Conservation (phyloP, 2,329 filamentous ascomycete genomes). For the Endothia cerciana region DNA sequence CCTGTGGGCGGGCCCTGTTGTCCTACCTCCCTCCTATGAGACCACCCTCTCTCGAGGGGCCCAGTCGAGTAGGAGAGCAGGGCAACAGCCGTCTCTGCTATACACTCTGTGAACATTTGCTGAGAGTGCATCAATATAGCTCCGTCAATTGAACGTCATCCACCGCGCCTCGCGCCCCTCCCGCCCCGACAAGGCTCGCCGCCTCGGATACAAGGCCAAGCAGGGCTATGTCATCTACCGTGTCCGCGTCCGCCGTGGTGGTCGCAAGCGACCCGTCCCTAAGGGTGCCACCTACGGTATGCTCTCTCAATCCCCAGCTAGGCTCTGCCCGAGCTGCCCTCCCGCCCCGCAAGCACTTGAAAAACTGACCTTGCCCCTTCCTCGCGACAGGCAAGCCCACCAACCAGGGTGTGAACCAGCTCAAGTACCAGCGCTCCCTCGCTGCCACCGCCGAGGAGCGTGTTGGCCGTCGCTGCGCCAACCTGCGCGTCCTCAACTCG, state of each 20-base stretch:
- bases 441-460: constrained; percentile 98
- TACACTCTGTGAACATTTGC: constrained; percentile 99
- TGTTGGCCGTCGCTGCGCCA: constrained; percentile 98
- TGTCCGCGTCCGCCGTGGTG: constrained; percentile 96
- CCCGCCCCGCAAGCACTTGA: background rate
- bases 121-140: constrained; percentile 99
- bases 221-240: constrained; percentile 99
- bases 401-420: constrained; percentile 99
- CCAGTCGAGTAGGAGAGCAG: constrained; percentile 34
- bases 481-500: constrained; percentile 98
- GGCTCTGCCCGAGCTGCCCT: background rate
- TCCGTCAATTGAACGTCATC: constrained; percentile 99
- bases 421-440: constrained; percentile 99
- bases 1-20: constrained; percentile 33
- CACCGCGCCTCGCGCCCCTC: constrained; percentile 98
- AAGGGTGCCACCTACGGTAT: constrained; percentile 99
- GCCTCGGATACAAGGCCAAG: constrained; percentile 99
- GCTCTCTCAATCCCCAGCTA: background rate
- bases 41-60: constrained; percentile 8
- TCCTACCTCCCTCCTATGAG: constrained; percentile 18
- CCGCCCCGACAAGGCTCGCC: constrained; percentile 99
- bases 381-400: constrained; percentile 86
- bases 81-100: constrained; percentile 66
- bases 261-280: constrained; percentile 92
- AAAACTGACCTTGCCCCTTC: constrained; percentile 21